Percentiles rank a stretch among this genome's conserved stretches.
Evolutionary conservation across 805 yeast genomes (phyloP).

Genomic region (Yarrowia sp.): DNA sequence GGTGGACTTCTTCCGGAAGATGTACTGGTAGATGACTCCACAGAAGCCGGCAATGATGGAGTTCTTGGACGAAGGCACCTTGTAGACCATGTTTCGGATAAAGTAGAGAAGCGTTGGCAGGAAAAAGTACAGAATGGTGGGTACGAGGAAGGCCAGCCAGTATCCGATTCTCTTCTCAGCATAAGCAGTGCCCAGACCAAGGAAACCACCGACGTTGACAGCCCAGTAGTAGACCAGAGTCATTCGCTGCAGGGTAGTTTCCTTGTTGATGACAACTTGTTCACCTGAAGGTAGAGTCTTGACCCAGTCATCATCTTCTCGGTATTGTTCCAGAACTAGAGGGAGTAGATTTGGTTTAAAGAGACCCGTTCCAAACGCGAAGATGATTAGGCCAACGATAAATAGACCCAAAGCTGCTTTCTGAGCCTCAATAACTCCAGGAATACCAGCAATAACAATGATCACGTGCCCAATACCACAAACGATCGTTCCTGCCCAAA

Average conservation of each 20-base stretch:
- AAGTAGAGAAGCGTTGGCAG: constrained; percentile 7
- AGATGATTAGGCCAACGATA: constrained; percentile 8
- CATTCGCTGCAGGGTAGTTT: constrained; percentile 50
- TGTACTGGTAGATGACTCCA: constrained; percentile 21
- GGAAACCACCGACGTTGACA: constrained; percentile 62
- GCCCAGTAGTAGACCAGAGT: constrained; percentile 61
- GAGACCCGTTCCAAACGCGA: constrained; percentile 17
- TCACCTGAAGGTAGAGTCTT: constrained; percentile 1
- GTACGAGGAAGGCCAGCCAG: constrained; percentile 13
- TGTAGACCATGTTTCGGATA: constrained; percentile 43
- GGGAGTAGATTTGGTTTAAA: constrained; percentile 14
- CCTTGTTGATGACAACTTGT: constrained; percentile 3
- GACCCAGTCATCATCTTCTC: constrained; percentile 25
- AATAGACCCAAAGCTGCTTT: constrained; percentile 11
- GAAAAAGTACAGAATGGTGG: constrained; percentile 15
- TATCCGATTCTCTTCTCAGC: constrained; percentile 16
- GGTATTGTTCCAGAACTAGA: constrained; percentile 9
- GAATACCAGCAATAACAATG: constrained; percentile 14
- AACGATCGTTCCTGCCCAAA: constrained; percentile 19
- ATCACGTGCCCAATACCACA: constrained; percentile 24
- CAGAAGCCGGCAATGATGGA: constrained; percentile 27
- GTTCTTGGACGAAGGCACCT: constrained; percentile 13
- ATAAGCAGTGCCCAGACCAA: constrained; percentile 46
- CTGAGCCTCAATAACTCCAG: constrained; percentile 10
- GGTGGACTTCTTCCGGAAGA: constrained; percentile 53